These are phyloP conservation scores for Cytospora schulzeri DNA, from an alignment of 2,329 filamentous ascomycete genomes.

Conservation along the genomic window DNA sequence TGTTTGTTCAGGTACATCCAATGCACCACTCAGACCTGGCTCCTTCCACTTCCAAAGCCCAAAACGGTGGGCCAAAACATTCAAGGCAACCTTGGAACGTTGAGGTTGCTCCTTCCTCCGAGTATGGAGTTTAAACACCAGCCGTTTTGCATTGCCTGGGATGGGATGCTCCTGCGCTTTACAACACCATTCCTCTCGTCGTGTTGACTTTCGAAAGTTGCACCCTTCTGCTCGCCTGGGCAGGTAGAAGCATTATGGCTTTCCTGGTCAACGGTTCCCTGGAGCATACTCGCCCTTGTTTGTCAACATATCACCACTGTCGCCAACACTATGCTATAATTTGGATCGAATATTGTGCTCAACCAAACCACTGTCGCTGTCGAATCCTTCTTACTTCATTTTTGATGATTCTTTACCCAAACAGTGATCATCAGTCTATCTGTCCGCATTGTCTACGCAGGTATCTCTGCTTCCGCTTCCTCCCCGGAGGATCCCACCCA, in stretches of 20 bases:
- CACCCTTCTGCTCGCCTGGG: not conserved
- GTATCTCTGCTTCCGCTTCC: not conserved
- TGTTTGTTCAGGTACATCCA: not conserved
- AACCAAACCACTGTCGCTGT: not conserved
- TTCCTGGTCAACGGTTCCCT: not conserved
- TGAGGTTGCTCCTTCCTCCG: not conserved
- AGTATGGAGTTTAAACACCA: not conserved
- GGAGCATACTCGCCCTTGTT: not conserved
- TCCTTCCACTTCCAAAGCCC: not conserved
- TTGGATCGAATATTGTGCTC: not conserved
- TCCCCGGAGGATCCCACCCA: not conserved
- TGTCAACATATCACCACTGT: not conserved
- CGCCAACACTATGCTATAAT: not conserved
- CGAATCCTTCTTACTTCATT: not conserved
- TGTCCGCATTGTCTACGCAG: not conserved
- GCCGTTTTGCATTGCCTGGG: not conserved
- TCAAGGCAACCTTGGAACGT: too few species aligned
- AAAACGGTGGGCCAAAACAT: not conserved
- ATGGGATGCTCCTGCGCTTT: not conserved
- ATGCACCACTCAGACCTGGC: not conserved
- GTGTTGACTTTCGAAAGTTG: not conserved
- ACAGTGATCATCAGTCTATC: not conserved
- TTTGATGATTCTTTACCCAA: not conserved
- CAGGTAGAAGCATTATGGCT: not conserved
- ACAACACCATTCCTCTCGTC: not conserved